Base-by-base conservation (phyloP, 305 asterid species). In the Fraxinus latifolia region DNA sequence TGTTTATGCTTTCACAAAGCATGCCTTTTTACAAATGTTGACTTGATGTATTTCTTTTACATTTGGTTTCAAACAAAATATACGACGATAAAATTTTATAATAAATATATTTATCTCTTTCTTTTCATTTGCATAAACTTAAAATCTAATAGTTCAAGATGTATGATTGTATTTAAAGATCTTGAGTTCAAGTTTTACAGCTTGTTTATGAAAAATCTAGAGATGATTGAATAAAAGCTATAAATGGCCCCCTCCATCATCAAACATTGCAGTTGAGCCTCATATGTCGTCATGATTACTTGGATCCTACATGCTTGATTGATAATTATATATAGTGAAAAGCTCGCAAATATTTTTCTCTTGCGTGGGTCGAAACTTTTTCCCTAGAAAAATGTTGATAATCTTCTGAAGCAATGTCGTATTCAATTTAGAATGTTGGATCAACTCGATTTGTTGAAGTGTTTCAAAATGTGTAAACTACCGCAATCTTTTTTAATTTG, bases 181-280 rank as follows among this genome's bases (percentile, higher is more conserved):
- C 12, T 17, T 6, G 12, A 6, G 12, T 58, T 58, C 23, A 4
- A 53, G 3, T 53, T 50, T n/a, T 53, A 53, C 62, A 2, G 8
- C 7, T 50, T 50, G 23, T n/a, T 5, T 1, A 50, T 50, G 12
- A 58, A 17, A 79, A 80, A 83, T 80, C 79, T 82, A 17, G 29
- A 31, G 77, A 82, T 81, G 89, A 90, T 86, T 81, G 77, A 8
- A 7, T 7, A 86, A 89, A 85, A 83, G 80, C 23, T 80, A 53
- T 15, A 47, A 53, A 81, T 85, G 94, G 92, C 67, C 93, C 94
- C 87, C 74, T 67, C 36, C 74, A 82, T 89, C 91, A 88, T 89
- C 85, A 85, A 79, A 50, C 12, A 80, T 80, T 84, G 82, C 67
- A 81, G 55, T 84, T 42, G 29, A 75, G 87, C 83, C 91, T 67